These are phyloP conservation scores for Phalaenopsis equestris DNA, from an alignment of 106 monocot species.

Conservation along the genomic window DNA sequence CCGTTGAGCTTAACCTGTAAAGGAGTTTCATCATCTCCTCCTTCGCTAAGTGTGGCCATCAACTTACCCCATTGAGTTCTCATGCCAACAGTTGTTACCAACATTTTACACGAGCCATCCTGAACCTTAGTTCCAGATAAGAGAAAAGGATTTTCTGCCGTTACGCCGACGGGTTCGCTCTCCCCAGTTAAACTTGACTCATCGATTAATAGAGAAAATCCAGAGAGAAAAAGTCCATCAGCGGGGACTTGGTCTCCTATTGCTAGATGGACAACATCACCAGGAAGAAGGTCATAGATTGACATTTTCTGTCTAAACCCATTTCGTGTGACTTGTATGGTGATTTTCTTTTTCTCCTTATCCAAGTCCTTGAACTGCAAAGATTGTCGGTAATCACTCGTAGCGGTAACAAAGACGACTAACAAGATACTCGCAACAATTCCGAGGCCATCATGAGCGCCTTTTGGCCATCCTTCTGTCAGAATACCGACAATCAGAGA, in stretches of 20 bases:
- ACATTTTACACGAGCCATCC: conserved; percentile 42
- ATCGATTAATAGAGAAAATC: conserved; percentile 27
- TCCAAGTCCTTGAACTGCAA: conserved; percentile 45
- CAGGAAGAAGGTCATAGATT: conserved; percentile 37
- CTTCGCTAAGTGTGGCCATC: conserved; percentile 34
- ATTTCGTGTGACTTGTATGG: conserved; percentile 29
- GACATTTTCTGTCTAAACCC: conserved; percentile 35
- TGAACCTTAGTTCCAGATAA: conserved; percentile 43
- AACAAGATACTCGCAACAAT: conserved; percentile 36
- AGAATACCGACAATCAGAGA: conserved; percentile 35
- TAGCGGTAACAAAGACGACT: conserved; percentile 38
- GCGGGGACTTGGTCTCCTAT: conserved; percentile 41
- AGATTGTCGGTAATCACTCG: conserved; percentile 34
- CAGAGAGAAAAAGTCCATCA: conserved; percentile 36
- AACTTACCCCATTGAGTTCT: conserved; percentile 44
- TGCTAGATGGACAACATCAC: conserved; percentile 38
- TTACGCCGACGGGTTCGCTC: conserved; percentile 29
- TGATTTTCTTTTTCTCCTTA: conserved; percentile 41
- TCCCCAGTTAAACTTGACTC: conserved; percentile 42
- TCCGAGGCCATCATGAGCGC: conserved; percentile 41
- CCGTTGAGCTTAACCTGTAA: conserved; percentile 38
- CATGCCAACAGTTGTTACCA: conserved; percentile 39
- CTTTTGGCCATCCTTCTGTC: conserved; percentile 46
- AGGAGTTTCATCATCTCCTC: conserved; percentile 44
- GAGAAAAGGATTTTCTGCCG: conserved; percentile 29